Conservation (phyloP, 179 eudicot species). For the Sideroxylon spinosum region DNA sequence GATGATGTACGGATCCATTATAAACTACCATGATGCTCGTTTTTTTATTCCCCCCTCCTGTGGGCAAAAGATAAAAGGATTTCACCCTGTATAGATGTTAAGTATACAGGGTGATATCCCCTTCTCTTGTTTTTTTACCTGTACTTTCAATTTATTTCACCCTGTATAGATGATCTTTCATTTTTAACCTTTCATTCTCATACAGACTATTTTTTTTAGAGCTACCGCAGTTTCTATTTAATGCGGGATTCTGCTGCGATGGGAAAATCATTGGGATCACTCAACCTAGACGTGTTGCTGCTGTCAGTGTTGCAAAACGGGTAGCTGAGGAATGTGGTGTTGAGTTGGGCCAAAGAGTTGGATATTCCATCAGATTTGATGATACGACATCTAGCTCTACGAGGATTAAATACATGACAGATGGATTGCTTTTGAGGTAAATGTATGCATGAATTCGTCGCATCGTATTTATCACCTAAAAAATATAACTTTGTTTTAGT, state of each 20-base stretch:
- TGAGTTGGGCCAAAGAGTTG: constrained; percentile 74
- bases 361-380: constrained; percentile 90
- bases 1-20: background rate
- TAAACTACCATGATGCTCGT: background rate
- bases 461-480: background rate
- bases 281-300: constrained; percentile 98
- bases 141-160: background rate
- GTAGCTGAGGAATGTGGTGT: constrained; percentile 95
- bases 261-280: constrained; percentile 78
- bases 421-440: constrained; percentile 88
- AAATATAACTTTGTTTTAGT: background rate
- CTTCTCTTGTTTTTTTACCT: no score
- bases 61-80: background rate
- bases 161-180: background rate
- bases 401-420: constrained; percentile 96
- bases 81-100: background rate
- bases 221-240: constrained; percentile 72
- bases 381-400: constrained; percentile 80
- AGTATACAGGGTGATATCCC: no score
- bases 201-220: constrained; percentile 32
- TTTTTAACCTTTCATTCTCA: background rate
- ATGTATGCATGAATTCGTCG: background rate
- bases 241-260: constrained; percentile 71
- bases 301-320: constrained; percentile 91
- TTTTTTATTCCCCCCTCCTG: background rate